Evolutionary conservation across 768 basidiomycete genomes (phyloP), one percentile per base, ranked within the genome.

Genomic region (Gymnopilus junonius): DNA sequence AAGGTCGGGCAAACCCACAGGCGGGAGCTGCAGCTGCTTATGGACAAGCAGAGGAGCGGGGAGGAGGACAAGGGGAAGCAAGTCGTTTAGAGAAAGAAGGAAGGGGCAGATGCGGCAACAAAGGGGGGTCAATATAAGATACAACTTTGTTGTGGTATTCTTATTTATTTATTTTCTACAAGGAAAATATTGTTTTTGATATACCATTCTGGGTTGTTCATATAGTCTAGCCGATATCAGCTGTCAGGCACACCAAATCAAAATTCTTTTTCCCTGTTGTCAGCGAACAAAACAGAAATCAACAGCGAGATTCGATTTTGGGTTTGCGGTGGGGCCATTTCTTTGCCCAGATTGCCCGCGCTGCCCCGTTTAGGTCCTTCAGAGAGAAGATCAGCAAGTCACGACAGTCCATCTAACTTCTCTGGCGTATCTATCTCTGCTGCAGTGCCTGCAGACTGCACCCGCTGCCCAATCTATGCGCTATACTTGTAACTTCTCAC

Each of bases 181-280:
- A n/a, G 5, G 8, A 54, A 54, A 54, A 37, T 54, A 54, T 35
- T 37, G n/a, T 1, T 14, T 23, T 54, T 54, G 23, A 20, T 21
- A 31, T 20, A 55, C 39, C 54, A 20, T 35, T 39, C 31, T 35
- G 15, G 35, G 12, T 17, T 40, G 37, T 55, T 25, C 40, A 23
- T 25, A 23, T 40, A 39, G 34, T 12, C 23, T 39, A 55, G 39
- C 54, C 34, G 54, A 39, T 55, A 55, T 55, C 54, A 55, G 54
- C 54, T 55, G 54, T 55, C 54, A 55, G 54, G 54, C 54, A 55
- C 54, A 25, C 48, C 31, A 32, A 29, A 51, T 51, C 46, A 27
- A 29, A 50, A 50, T 50, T 50, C 29, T 50, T 27, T 50, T 32
- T 51, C 48, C 17, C n/a, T 51, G 48, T 51, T 51, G 48, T 51